Evolutionary conservation across 345 rosid genomes (phyloP).

Genomic region (Corchorus olitorius): DNA sequence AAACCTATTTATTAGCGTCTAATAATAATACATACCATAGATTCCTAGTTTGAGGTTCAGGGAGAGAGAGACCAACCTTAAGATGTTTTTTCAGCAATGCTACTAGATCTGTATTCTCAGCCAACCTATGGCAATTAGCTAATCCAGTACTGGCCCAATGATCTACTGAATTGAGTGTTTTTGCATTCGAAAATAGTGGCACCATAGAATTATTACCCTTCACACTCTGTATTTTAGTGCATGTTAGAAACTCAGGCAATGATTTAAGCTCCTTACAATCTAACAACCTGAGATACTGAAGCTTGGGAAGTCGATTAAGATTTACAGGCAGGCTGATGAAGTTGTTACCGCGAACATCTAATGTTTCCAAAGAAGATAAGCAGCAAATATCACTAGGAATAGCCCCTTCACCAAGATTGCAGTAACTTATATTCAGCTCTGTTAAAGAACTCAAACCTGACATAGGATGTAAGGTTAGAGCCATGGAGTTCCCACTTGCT

Average conservation of each 20-base stretch:
- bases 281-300: conserved; percentile 18
- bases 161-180: not conserved
- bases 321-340: conserved; percentile 33
- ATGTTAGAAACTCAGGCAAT: conserved; percentile 35
- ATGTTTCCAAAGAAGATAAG: conserved; percentile 24
- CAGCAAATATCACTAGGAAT: conserved; percentile 30
- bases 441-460: conserved; percentile 31
- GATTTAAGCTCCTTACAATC: conserved; percentile 37
- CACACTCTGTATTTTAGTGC: conserved; percentile 13
- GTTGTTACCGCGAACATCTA: conserved; percentile 33
- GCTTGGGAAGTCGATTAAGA: conserved; percentile 29
- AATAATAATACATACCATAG: too few species aligned
- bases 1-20: too few species aligned
- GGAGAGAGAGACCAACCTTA: not conserved
- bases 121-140: not conserved
- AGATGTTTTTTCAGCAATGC: not conserved
- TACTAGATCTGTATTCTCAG: not conserved
- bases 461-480: conserved; percentile 21
- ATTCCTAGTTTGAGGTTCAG: not conserved
- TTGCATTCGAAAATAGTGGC: not conserved
- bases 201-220: conserved; percentile 27
- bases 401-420: conserved; percentile 25
- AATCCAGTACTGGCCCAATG: not conserved
- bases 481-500: not conserved
- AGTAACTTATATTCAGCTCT: conserved; percentile 28